Evolutionary conservation across 2,329 filamentous ascomycete species (phyloP), one percentile per base, ranked within the genome.

Genomic region (Curvularia eragrostidis): DNA sequence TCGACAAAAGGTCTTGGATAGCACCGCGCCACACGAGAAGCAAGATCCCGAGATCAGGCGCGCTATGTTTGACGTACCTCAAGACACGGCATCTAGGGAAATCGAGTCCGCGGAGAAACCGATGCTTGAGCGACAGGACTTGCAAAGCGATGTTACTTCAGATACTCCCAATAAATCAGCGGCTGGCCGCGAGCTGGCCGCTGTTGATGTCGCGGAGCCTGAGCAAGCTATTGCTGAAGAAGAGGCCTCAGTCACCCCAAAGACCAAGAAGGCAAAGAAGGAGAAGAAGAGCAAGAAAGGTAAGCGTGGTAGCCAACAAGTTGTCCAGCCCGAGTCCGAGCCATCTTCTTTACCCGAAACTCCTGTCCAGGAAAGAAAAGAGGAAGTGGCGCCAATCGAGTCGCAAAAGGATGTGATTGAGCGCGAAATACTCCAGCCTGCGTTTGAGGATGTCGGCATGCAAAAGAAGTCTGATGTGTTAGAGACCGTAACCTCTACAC

Each of bases 201-300:
- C 44, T 21, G 6, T 19, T 34, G 46, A 53, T 38, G 12, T 32
- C 23, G 9, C 36, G 15, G 49, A 44, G 9, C 18, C 36, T 13
- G 48, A 58, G 30, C 34, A 47, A 18, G 18, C 13, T 13, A 2
- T 5, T n/a, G 32, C 32, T 24, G 46, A 51, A 30, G 39, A 54
- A 18, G 48, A 55, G 7, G 19, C 34, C 41, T 18, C 18, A 34
- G 23, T 48, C 30, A 43, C 55, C 9, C 53, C 64, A 9, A 74
- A 70, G 49, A 57, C 59, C n/a, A 74, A 73, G 58, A 73, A 72
- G 54, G 70, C 30, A 38, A 49, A 39, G 9, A 73, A 72, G 53
- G 72, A 56, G 15, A 74, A 74, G 62, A 75, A 75, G 58, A 61
- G 32, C 4, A 74, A 74, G 65, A 75, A 74, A 54, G 62, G 58